phyloP scores from a whole-genome alignment of 257 asterid species.

The Hygrophila difformis region DNA sequence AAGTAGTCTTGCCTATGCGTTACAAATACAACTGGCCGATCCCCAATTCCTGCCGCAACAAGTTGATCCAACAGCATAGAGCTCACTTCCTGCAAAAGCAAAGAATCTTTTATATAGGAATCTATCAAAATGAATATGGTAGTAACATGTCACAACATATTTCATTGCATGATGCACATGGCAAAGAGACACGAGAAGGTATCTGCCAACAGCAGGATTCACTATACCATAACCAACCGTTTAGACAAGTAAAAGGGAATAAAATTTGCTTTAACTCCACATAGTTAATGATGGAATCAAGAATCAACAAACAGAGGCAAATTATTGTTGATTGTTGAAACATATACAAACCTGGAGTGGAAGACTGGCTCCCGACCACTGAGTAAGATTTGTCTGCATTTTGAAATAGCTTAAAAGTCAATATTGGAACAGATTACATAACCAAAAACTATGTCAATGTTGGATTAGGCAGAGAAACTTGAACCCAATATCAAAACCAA shows the following conservation, averaged over 20 bases:
- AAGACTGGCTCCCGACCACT: constrained; percentile 98
- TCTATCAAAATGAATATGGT: constrained; percentile 3
- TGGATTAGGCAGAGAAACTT: constrained; percentile 9
- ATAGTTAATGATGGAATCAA: too few species aligned
- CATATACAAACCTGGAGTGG: constrained; percentile 81
- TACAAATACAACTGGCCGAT: constrained; percentile 86
- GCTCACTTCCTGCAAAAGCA: constrained; percentile 73
- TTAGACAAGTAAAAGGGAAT: constrained; percentile 9
- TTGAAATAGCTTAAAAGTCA: constrained; percentile 15
- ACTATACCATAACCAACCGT: constrained; percentile 12
- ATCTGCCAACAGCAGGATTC: too few species aligned
- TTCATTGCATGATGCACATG: background rate
- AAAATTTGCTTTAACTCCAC: constrained; percentile 9
- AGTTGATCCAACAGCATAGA: constrained; percentile 88
- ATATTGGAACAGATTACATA: constrained; percentile 6
- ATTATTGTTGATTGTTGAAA: constrained; percentile 2
- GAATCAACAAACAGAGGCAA: constrained; percentile 4
- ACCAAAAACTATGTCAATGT: constrained; percentile 1
- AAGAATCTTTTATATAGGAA: constrained; percentile 14
- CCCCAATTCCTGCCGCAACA: constrained; percentile 89
- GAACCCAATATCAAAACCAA: background rate
- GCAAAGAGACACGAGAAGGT: background rate
- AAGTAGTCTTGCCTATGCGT: constrained; percentile 96
- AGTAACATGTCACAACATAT: background rate
- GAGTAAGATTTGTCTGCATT: constrained; percentile 93